Evolutionary conservation across 169 alveolate species (phyloP), one percentile per base, ranked within the genome.

Genomic region (Perkinsus olseni): DNA sequence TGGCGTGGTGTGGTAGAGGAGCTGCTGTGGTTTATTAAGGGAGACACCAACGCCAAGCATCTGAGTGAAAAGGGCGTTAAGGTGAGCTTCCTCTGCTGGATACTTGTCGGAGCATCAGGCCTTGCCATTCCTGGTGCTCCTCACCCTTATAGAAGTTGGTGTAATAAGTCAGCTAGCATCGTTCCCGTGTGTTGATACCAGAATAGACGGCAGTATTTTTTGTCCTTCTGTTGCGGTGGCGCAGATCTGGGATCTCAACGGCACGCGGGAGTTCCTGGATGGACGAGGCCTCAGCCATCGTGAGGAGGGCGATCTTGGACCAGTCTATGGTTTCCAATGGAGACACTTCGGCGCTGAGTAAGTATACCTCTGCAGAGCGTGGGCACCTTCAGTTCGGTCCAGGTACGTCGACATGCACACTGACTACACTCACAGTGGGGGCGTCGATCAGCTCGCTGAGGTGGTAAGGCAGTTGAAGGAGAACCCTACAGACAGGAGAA

Each of bases 321-420:
- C 38, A 48, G 98, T 98, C 93, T 98, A 99, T 95, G 99, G 99
- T 74, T 99, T 99, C 96, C 99, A 99, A 95, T 98, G 99, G 99
- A 95, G 99, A 39, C 99, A 98, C 93, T 98, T 98, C 92, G 99
- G 99, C 20, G 99, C 99, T 28, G 98, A 97, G 92, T 99, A 62
- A 62, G 31, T 24, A 95, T 91, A 50, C 93, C 6, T 93, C 92
- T 51, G 94, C 93, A 94, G 94, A 94, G 40, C 28, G 31, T 24
- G 37, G 82, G 28, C 17, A 62, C 10, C 6, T 62, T 8, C 31
- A 21, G 8, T 62, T 62, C 10, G 28, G 28, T 21, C n/a, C n/a
- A 62, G 82, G 10, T 62, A 98, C 95, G 94, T 95, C 45, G 97
- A 97, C 93, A 96, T 97, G 98, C 96, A 98, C 94, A 95, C 97